These are phyloP conservation scores for Eremochloa ophiuroides DNA, from an alignment of 176 grass and related monocot genomes.

Conservation along the genomic window DNA sequence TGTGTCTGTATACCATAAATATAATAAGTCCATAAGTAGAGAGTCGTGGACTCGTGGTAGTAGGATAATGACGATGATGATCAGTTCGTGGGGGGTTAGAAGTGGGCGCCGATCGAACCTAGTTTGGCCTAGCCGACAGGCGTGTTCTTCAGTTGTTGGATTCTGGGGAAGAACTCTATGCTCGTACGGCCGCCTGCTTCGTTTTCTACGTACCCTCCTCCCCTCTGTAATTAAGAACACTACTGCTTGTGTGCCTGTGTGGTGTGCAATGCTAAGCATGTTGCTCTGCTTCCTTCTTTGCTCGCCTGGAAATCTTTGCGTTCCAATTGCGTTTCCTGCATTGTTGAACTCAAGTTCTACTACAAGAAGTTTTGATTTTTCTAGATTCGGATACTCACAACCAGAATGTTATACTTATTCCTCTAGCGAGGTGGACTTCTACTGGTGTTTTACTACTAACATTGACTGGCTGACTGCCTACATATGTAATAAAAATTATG, in stretches of 20 bases:
- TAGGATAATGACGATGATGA: background rate
- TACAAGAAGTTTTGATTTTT: too few relatives aligned
- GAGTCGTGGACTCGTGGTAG: background rate
- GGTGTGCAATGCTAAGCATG: background rate
- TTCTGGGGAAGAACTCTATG: background rate
- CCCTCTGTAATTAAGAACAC: conserved; percentile 22
- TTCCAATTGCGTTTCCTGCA: background rate
- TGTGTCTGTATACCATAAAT: too few relatives aligned
- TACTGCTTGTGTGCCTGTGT: too few relatives aligned
- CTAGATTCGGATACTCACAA: too few relatives aligned
- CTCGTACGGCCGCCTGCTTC: background rate
- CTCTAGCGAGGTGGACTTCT: too few relatives aligned
- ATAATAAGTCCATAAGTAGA: background rate
- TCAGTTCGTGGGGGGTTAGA: background rate
- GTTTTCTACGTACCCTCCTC: background rate
- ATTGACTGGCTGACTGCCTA: too few relatives aligned
- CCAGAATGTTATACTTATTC: too few relatives aligned
- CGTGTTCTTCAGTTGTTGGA: background rate
- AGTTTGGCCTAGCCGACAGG: background rate
- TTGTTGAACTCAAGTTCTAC: too few relatives aligned
- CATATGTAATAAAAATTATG: too few relatives aligned
- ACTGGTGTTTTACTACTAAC: too few relatives aligned
- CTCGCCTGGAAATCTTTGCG: background rate
- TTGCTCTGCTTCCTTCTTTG: background rate
- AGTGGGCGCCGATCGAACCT: background rate